Evolutionary conservation across 306 rosid genomes (phyloP).

Genomic region (Gastrolobium villosum): DNA sequence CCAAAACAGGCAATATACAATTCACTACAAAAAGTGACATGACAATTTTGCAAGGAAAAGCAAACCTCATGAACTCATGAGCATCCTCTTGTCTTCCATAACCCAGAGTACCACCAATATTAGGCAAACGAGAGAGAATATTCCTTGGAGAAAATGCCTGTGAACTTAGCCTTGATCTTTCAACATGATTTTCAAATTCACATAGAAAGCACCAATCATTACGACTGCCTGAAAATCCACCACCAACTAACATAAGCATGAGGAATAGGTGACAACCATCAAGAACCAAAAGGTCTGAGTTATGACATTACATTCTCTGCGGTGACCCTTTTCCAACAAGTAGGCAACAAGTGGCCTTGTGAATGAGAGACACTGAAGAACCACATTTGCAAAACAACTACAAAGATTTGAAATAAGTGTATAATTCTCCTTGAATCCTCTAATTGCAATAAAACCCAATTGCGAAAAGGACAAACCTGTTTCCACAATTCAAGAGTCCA

Average conservation of each 20-base stretch:
- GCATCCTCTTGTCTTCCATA: conserved; percentile 99
- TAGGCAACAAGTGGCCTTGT: conserved; percentile 95
- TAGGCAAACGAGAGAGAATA: conserved; percentile 86
- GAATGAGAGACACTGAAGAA: conserved; percentile 95
- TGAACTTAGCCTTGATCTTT: conserved; percentile 67
- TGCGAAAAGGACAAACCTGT: conserved; percentile 66
- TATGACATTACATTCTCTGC: conserved; percentile 71
- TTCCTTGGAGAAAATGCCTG: conserved; percentile 89
- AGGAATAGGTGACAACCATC: conserved; percentile 39
- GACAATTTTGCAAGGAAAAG: conserved; percentile 24
- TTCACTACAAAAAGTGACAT: conserved; percentile 41
- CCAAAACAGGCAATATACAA: conserved; percentile 3
- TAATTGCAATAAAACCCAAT: conserved; percentile 29
- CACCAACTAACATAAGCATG: conserved; percentile 21
- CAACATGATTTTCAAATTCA: conserved; percentile 86
- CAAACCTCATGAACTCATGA: conserved; percentile 97
- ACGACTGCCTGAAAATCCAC: conserved; percentile 69
- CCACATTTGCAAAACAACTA: conserved; percentile 98
- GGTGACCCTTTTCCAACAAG: conserved; percentile 92
- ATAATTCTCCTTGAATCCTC: conserved; percentile 11
- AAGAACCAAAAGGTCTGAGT: conserved; percentile 20
- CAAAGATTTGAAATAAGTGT: conserved; percentile 44
- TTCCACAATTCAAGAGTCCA: conserved; percentile 93
- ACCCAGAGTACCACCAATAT: conserved; percentile 91
- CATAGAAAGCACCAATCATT: conserved; percentile 97